These are phyloP conservation scores for Polysphondylium violaceum DNA, from an alignment of 78 protist species.

Conservation along the genomic window DNA sequence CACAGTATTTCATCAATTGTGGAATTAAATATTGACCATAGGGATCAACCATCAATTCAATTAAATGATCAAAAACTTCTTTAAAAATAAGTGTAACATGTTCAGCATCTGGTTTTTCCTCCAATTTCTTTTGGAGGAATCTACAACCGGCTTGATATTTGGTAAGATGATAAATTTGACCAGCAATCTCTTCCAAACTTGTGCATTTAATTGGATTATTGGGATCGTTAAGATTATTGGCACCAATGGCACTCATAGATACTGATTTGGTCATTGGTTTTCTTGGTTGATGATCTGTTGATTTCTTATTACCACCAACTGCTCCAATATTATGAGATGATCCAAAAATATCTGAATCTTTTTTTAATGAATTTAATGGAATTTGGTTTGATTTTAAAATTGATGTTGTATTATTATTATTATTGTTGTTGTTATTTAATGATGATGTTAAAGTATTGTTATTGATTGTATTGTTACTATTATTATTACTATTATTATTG, in stretches of 20 bases:
- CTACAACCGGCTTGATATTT: slow-evolving; percentile 94
- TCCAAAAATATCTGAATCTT: neutral
- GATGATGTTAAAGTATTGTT: neutral
- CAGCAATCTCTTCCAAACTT: slow-evolving; percentile 74
- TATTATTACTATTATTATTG: neutral
- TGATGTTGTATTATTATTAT: slow-evolving; percentile 10
- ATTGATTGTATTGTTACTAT: slow-evolving; percentile 14
- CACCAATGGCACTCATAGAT: slow-evolving; percentile 58
- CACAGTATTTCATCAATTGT: slow-evolving; percentile 79
- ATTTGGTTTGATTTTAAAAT: slow-evolving; percentile 4
- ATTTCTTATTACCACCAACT: neutral
- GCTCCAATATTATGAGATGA: slow-evolving; percentile 1
- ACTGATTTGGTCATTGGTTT: slow-evolving; percentile 77
- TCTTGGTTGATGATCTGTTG: slow-evolving; percentile 45
- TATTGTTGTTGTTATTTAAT: neutral
- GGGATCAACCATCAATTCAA: slow-evolving; percentile 94
- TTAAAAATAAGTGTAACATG: slow-evolving; percentile 77
- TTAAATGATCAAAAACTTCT: slow-evolving; percentile 89
- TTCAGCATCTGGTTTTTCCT: slow-evolving; percentile 72
- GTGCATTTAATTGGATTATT: slow-evolving; percentile 40
- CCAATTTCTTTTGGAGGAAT: slow-evolving; percentile 95
- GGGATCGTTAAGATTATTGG: slow-evolving; percentile 5
- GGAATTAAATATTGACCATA: slow-evolving; percentile 85
- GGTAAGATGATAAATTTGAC: slow-evolving; percentile 82
- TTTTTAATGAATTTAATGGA: slow-evolving; percentile 7